Evolutionary conservation across 106 monocot species (phyloP).

Genomic region (Narthecium ossifragum): DNA sequence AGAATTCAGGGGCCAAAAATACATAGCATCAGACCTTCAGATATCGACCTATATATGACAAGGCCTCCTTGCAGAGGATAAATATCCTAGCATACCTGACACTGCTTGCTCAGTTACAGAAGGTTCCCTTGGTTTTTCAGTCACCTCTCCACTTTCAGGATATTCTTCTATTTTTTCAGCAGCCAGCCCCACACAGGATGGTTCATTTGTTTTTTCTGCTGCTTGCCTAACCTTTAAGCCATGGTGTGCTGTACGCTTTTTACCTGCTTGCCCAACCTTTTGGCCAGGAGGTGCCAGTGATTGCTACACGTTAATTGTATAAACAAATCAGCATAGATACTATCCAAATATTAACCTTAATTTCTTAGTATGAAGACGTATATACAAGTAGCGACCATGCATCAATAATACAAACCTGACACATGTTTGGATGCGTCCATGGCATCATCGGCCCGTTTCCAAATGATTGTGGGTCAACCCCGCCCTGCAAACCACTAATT

Average conservation of each 20-base stretch:
- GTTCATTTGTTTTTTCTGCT: slow-evolving; percentile 12
- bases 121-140: neutral
- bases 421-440: slow-evolving; percentile 46
- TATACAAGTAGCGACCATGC: neutral
- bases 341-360: neutral
- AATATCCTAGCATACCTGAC: neutral
- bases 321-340: neutral
- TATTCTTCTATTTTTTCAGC: neutral
- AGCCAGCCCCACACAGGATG: neutral
- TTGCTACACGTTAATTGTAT: neutral
- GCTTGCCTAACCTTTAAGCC: slow-evolving; percentile 10
- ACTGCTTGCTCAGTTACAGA: neutral
- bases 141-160: neutral
- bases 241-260: slow-evolving; percentile 8
- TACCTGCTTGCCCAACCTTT: slow-evolving; percentile 1
- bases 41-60: no score
- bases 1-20: no score
- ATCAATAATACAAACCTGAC: slow-evolving; percentile 26
- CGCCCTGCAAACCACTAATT: slow-evolving; percentile 25
- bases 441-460: slow-evolving; percentile 51
- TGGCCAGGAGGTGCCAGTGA: slow-evolving; percentile 2
- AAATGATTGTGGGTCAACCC: slow-evolving; percentile 44
- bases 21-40: no score
- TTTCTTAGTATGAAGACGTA: neutral
- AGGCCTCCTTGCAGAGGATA: no score